Evolutionary conservation across 345 rosid genomes (phyloP), one percentile per base, ranked within the genome.

Genomic region (Zanthoxylum bungeanum): DNA sequence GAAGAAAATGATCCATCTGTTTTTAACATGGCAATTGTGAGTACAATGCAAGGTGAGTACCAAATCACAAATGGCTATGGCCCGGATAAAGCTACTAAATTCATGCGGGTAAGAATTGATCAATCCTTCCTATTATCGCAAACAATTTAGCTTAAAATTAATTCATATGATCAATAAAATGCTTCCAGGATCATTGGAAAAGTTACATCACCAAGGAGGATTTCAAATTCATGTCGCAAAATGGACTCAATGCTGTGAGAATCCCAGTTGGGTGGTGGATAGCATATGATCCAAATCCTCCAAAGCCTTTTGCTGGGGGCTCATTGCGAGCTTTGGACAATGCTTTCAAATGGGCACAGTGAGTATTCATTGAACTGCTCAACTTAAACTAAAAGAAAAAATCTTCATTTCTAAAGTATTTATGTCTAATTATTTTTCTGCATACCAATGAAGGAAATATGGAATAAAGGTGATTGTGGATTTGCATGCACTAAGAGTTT

Each of bases 191-290:
- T 49, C 85, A 82, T 55, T 69, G 82, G 78, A 61, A 70, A 30
- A 66, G 68, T 56, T 78, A 76, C 71, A 76, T 76, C 33, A 71
- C 73, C 0, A 76, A 81, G 9, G 74, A 76, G 16, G 85, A 81
- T 51, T 78, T 81, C 71, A 58, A 17, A 17, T 81, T 78, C 73
- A 66, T 78, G 69, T 78, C 85, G 16, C 25, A 28, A 66, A 76
- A 78, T 52, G 74, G 80, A 22, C 68, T 82, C 50, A 76, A 51
- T 67, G 80, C 74, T 14, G 85, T 81, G 39, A 81, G 82, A 36
- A 47, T 81, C 69, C 85, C 82, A 5, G 77, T 78, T 31, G 79
- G 85, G 0, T 78, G 85, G 85, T 81, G 81, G 85, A 72, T 78
- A 49, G 77, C 79, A 11, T 25, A 71, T 21, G 79, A 75, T 72